These are phyloP conservation scores for Lichtheimia corymbifera DNA, from an alignment of 371 early-diverging fungal species.

Conservation along the genomic window DNA sequence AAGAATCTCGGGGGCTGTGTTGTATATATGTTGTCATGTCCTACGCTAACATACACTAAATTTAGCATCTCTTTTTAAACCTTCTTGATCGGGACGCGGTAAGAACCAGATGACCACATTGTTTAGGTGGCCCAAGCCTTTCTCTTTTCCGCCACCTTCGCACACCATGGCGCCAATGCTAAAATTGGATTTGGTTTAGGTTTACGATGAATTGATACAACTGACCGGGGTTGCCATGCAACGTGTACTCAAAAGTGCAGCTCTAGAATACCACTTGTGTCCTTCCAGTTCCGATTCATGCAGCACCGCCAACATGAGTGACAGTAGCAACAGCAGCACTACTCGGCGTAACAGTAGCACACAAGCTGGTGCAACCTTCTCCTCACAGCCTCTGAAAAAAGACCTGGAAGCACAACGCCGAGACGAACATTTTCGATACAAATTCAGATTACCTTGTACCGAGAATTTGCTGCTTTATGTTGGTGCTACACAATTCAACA, in stretches of 20 bases:
- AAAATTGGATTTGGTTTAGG: background rate
- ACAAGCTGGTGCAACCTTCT: background rate
- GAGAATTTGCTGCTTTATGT: background rate
- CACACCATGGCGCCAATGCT: background rate
- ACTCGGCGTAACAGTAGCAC: background rate
- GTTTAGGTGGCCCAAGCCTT: too few species aligned
- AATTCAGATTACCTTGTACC: background rate
- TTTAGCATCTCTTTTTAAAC: background rate
- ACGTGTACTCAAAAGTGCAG: slow-evolving; percentile 1
- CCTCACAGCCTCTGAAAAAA: background rate
- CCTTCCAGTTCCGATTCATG: background rate
- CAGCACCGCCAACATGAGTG: background rate
- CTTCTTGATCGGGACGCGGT: background rate
- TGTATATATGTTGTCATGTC: background rate
- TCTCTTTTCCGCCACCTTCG: background rate
- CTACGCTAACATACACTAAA: background rate
- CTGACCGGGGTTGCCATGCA: background rate
- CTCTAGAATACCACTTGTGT: background rate
- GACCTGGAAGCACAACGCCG: slow-evolving; percentile 1
- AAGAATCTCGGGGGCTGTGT: background rate
- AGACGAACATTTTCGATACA: background rate
- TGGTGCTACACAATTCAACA: slow-evolving; percentile 1
- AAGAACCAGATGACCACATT: background rate
- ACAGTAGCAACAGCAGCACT: background rate
- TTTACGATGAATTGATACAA: slow-evolving; percentile 1